Evolutionary conservation across 2,329 filamentous ascomycete species (phyloP).

Genomic region (Pestalotiopsis sp.): DNA sequence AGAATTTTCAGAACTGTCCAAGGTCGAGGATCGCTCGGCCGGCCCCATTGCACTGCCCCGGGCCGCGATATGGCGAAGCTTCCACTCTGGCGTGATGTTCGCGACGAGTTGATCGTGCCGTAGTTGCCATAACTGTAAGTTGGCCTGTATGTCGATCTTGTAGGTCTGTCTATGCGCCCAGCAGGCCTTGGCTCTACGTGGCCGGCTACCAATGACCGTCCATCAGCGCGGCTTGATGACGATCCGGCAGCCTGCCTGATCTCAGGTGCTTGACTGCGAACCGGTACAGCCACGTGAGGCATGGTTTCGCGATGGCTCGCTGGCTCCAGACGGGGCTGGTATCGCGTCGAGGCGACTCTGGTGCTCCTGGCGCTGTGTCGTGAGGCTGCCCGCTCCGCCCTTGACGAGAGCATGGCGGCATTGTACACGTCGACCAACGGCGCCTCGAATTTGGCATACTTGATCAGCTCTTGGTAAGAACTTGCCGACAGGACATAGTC

Average conservation of each 20-base stretch:
- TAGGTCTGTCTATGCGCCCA: neutral
- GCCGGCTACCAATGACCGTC: neutral
- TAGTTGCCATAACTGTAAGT: neutral
- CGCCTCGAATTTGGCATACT: constrained; percentile 19
- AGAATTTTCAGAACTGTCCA: neutral
- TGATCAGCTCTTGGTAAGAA: constrained; percentile 23
- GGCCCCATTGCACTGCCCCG: neutral
- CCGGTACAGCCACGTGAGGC: neutral
- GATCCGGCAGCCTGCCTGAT: too few species aligned
- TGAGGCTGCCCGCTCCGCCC: neutral
- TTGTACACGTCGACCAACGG: constrained; percentile 2
- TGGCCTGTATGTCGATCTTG: neutral
- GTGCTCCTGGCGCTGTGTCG: neutral
- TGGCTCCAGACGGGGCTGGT: neutral
- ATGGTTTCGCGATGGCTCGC: neutral
- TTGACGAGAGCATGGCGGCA: neutral
- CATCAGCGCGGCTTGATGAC: neutral
- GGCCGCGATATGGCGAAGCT: neutral
- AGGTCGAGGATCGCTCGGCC: neutral
- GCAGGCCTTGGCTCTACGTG: neutral
- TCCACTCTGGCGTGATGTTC: neutral
- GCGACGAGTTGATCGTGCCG: neutral
- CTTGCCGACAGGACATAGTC: constrained; percentile 19
- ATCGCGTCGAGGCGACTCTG: neutral
- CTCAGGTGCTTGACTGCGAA: neutral